These are phyloP conservation scores for Candida sp. DNA, from an alignment of 1,139 yeast genomes.

Conservation along the genomic window DNA sequence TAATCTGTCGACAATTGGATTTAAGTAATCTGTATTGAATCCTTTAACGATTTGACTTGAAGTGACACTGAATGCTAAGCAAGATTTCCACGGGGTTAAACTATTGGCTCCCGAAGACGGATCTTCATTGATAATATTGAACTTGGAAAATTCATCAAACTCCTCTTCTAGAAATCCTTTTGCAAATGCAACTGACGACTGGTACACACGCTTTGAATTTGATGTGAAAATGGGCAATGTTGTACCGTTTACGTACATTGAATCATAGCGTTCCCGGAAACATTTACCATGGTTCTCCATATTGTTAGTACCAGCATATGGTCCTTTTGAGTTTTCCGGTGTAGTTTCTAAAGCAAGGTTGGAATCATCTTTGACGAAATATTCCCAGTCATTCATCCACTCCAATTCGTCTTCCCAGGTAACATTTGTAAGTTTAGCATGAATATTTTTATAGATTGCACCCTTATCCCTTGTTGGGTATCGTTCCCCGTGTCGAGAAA, in stretches of 20 bases:
- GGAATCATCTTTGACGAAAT: constrained; percentile 17
- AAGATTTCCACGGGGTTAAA: constrained; percentile 25
- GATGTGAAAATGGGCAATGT: constrained; percentile 24
- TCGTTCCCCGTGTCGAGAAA: constrained; percentile 66
- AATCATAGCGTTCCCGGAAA: constrained; percentile 23
- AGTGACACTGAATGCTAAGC: constrained; percentile 14
- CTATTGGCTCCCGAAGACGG: constrained; percentile 21
- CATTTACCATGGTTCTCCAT: constrained; percentile 26
- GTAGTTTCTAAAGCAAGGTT: constrained; percentile 22
- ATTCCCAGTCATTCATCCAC: constrained; percentile 25
- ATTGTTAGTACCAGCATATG: constrained; percentile 20
- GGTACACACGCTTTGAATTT: constrained; percentile 19
- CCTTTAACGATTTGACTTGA: constrained; percentile 8
- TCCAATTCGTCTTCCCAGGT: constrained; percentile 14
- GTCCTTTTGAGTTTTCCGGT: constrained; percentile 17
- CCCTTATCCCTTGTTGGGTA: constrained; percentile 41
- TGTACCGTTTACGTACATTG: constrained; percentile 13
- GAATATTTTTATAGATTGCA: constrained; percentile 10
- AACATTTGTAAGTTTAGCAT: constrained; percentile 9
- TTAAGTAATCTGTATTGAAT: constrained; percentile 15
- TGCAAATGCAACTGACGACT: constrained; percentile 21
- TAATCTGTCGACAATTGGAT: constrained; percentile 15
- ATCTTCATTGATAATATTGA: constrained; percentile 18
- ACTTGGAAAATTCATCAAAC: constrained; percentile 11
- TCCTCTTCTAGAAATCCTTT: constrained; percentile 24